Evolutionary conservation across 768 basidiomycete species (phyloP).

Genomic region (Candolleomyces aberdarensis): DNA sequence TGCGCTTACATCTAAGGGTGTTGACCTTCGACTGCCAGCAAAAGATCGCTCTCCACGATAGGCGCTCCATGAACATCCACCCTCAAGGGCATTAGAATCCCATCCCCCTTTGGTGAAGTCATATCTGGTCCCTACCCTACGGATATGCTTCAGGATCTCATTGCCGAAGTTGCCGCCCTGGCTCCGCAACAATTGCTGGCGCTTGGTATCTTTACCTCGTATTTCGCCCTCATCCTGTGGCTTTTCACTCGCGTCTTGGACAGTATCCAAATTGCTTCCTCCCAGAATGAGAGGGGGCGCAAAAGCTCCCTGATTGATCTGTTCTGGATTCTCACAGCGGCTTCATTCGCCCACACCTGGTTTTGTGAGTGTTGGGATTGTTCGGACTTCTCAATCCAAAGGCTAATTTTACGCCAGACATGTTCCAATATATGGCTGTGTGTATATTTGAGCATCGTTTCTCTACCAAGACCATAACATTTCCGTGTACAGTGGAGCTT

Average conservation of each 20-base stretch:
- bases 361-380: constrained; percentile 24
- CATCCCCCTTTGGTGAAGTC: too few relatives aligned
- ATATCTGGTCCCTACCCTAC: too few relatives aligned
- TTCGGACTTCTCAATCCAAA: not conserved
- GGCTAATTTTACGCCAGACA: constrained; percentile 18
- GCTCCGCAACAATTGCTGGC: constrained; percentile 10
- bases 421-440: constrained; percentile 32
- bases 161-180: too few relatives aligned
- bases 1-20: too few relatives aligned
- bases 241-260: constrained; percentile 19
- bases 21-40: too few relatives aligned
- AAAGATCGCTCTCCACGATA: too few relatives aligned
- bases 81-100: too few relatives aligned
- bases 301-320: not conserved
- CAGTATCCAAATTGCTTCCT: not conserved
- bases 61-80: too few relatives aligned
- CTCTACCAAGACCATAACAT: not conserved
- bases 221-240: constrained; percentile 22
- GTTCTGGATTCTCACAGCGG: constrained; percentile 20
- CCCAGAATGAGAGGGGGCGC: not conserved
- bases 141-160: too few relatives aligned
- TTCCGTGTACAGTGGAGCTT: constrained; percentile 50
- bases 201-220: constrained; percentile 22
- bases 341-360: constrained; percentile 33
- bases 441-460: constrained; percentile 15